Evolutionary conservation across 2,329 filamentous ascomycete genomes (phyloP).

Genomic region (Trichoderma sp.): DNA sequence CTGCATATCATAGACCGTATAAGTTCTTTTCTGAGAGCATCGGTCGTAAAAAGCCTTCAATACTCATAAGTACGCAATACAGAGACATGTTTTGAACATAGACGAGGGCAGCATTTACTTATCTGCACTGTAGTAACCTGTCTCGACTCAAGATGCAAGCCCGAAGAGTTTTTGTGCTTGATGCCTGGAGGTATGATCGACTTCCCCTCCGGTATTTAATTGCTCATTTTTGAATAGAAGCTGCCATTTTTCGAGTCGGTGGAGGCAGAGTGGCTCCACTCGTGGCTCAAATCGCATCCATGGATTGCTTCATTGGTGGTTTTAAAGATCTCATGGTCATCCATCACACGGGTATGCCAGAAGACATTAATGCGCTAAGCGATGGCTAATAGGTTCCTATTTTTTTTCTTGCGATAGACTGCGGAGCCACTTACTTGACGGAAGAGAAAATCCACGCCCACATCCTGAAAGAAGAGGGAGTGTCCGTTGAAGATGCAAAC

Average conservation of each 20-base stretch:
- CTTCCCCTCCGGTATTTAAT: no score
- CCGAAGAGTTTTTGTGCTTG: neutral
- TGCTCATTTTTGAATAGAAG: neutral
- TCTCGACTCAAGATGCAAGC: neutral
- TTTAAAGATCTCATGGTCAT: neutral
- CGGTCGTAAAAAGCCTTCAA: neutral
- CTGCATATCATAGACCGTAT: neutral
- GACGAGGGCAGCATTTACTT: neutral
- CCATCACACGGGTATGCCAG: neutral
- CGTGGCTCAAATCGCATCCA: neutral
- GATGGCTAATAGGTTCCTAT: neutral
- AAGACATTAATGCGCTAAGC: neutral
- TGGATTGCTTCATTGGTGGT: neutral
- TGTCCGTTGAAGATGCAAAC: neutral
- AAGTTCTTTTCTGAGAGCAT: neutral
- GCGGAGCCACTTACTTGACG: neutral
- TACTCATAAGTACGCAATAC: neutral
- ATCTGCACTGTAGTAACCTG: neutral
- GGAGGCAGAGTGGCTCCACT: neutral
- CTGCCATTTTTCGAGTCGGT: neutral
- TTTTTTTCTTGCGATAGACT: neutral
- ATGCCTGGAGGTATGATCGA: neutral
- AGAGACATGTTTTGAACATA: neutral
- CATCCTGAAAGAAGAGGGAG: neutral
- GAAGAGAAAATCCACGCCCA: neutral